phyloP scores from a whole-genome alignment of 169 alveolate species.

The Plasmodium fragile region DNA sequence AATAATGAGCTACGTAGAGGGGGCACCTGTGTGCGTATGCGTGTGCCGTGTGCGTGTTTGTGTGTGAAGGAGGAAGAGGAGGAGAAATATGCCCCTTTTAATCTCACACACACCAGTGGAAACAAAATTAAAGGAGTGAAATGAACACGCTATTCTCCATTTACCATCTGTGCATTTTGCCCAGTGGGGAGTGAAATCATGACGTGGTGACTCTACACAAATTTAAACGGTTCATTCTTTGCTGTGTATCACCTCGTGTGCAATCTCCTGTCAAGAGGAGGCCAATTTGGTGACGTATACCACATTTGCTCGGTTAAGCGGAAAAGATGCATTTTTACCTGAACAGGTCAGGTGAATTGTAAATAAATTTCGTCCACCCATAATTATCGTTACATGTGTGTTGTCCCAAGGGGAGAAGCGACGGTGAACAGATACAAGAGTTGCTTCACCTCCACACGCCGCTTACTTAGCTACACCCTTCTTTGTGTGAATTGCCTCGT shows the following conservation, averaged over 20 bases:
- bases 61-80: not conserved
- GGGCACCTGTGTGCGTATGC: too few species aligned
- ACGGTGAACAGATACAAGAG: not conserved
- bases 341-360: not conserved
- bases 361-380: not conserved
- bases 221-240: not conserved
- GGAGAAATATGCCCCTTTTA: not conserved
- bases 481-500: not conserved
- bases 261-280: not conserved
- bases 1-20: not conserved
- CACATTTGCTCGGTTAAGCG: not conserved
- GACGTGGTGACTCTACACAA: not conserved
- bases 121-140: not conserved
- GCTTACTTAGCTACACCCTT: not conserved
- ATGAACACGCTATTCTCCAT: not conserved
- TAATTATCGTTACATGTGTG: not conserved
- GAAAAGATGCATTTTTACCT: not conserved
- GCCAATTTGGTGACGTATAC: not conserved
- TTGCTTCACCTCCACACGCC: not conserved
- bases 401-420: not conserved
- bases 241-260: not conserved
- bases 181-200: not conserved
- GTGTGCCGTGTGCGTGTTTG: too few species aligned
- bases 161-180: not conserved
- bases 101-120: not conserved